phyloP scores from a whole-genome alignment of 1,139 yeast genomes.

The Taphrina wiesneri region DNA sequence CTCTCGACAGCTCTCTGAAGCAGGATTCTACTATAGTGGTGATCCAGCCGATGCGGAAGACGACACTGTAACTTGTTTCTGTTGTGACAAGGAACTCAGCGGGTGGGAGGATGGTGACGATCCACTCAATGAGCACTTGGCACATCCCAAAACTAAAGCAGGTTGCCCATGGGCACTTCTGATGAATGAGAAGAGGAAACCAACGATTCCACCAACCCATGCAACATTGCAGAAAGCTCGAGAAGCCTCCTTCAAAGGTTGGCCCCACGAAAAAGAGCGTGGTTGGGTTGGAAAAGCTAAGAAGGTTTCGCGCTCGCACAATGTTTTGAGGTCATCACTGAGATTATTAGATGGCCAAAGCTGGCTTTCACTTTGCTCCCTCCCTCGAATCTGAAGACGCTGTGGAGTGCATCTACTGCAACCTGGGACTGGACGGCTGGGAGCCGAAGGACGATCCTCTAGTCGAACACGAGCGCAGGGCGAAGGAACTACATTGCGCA shows the following conservation, averaged over 20 bases:
- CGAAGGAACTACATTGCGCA: constrained; percentile 54
- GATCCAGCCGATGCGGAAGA: constrained; percentile 24
- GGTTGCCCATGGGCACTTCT: constrained; percentile 26
- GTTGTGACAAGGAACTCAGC: constrained; percentile 53
- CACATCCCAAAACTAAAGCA: constrained; percentile 44
- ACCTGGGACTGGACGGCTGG: constrained; percentile 70
- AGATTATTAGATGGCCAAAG: constrained; percentile 55
- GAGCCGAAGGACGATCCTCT: constrained; percentile 64
- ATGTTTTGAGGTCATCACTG: not conserved
- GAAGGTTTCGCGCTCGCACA: constrained; percentile 44
- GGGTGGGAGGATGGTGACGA: constrained; percentile 49
- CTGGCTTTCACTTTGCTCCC: constrained; percentile 75
- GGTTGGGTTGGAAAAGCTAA: constrained; percentile 50
- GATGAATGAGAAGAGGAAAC: constrained; percentile 15
- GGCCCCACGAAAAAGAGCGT: constrained; percentile 56
- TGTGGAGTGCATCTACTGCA: constrained; percentile 73
- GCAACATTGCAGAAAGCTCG: constrained; percentile 52
- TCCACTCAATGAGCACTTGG: constrained; percentile 52
- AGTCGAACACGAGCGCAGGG: constrained; percentile 43
- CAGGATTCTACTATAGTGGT: constrained; percentile 65
- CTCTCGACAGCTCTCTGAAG: constrained; percentile 52
- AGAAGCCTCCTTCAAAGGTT: constrained; percentile 54
- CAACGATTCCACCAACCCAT: constrained; percentile 47
- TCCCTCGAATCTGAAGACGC: constrained; percentile 59
- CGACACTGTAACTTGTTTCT: constrained; percentile 63